Evolutionary conservation across 306 rosid species (phyloP), one percentile per base, ranked within the genome.

Genomic region (Myrica gale): DNA sequence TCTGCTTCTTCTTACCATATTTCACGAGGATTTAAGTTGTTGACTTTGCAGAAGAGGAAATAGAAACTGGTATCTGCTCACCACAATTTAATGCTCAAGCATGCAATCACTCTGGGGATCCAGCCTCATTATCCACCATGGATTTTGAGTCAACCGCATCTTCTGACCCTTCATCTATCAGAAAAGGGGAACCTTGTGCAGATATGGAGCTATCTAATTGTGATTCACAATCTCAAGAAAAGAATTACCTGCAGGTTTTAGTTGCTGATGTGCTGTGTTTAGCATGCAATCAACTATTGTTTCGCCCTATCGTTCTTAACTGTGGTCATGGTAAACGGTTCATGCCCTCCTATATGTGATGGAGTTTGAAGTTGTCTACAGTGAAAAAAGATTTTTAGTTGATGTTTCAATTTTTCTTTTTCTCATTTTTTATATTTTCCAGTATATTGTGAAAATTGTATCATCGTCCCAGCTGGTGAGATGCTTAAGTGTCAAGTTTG

Each of bases 261-360:
- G 85, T 87, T 77, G 84, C 79, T 53, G 96, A 93, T 80, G 88
- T 87, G 79, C 74, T 72, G 71, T 93, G 97, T 84, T 78, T 60
- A 42, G 81, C 78, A 54, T 93, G 98, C 97, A 88, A 87, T 70
- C 89, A 80, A 46, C 80, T 93, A 51, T 84, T 88, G n/a, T 84
- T 83, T 84, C 86, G 16, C 74, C 98, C 97, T 43, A 83, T 88
- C 66, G 97, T 87, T 86, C 91, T 91, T 73, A 88, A 90, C 74
- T 93, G 98, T 83, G 98, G 98, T 57, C 97, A 93, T 66, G 96
- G 98, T 93, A 90, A 26, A 69, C 56, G 39, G 47, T 76, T 46
- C 60, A 44, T 50, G 62, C 76, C 81, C 67, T 72, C 61, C 76
- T 72, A 13, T 46, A 4, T 72, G 4, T 10, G 78, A 56, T 67